Conservation (phyloP, 2,329 filamentous ascomycete genomes). For the Fusarium scirpi region DNA sequence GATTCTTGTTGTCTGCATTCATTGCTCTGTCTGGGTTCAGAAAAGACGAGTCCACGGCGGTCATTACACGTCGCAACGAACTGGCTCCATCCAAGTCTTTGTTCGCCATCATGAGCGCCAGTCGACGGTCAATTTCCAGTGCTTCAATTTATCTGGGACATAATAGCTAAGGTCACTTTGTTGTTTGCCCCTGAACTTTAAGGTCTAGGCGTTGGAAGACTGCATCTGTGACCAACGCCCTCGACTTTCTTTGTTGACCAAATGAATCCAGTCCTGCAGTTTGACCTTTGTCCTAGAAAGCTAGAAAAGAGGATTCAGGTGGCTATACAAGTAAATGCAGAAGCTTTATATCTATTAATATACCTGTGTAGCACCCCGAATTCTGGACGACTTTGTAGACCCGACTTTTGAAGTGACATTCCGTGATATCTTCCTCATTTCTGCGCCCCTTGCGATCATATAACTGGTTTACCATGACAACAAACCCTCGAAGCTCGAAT, state of each 20-base stretch:
- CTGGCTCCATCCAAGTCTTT: conserved; percentile 6
- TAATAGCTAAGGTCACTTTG: conserved; percentile 16
- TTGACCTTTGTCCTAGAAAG: background rate
- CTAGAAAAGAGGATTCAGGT: background rate
- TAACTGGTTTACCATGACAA: conserved; percentile 8
- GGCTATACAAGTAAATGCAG: background rate
- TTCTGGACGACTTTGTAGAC: background rate
- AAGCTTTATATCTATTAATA: background rate
- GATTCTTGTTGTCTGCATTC: background rate
- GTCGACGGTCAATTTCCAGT: background rate
- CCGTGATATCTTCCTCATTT: background rate
- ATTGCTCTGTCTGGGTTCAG: background rate
- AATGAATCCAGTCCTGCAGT: background rate
- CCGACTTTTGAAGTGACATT: background rate
- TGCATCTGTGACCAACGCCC: background rate
- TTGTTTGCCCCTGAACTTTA: background rate
- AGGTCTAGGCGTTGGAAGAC: background rate
- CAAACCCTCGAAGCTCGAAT: background rate
- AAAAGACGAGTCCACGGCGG: background rate
- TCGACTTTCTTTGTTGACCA: background rate
- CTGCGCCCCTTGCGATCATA: background rate
- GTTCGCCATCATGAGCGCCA: background rate
- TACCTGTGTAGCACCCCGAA: background rate
- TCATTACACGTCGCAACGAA: background rate
- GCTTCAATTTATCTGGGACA: background rate